These are phyloP conservation scores for Thalassiosira hispida DNA, from an alignment of 352 stramenopile genomes.

Conservation along the genomic window DNA sequence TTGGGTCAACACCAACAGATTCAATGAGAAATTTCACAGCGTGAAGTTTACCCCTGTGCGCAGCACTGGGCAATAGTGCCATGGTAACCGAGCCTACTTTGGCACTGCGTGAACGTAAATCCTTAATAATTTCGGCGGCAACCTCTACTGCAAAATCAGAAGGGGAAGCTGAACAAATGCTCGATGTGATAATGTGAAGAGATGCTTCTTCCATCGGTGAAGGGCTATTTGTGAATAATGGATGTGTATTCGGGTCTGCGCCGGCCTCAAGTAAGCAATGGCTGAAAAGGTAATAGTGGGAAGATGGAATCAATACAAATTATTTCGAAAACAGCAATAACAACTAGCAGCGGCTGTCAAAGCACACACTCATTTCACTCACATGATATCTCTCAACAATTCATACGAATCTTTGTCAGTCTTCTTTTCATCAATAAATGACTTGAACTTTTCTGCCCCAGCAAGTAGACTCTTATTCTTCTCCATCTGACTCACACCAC, in stretches of 20 bases:
- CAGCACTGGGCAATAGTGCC: constrained; percentile 44
- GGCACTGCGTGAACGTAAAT: constrained; percentile 33
- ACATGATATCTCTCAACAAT: constrained; percentile 42
- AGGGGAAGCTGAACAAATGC: constrained; percentile 10
- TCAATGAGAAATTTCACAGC: constrained; percentile 60
- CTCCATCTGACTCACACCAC: neutral
- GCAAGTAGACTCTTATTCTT: constrained; percentile 17
- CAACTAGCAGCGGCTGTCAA: no score
- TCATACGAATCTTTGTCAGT: neutral
- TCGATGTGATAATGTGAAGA: constrained; percentile 30
- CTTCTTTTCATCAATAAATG: constrained; percentile 23
- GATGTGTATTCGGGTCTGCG: constrained; percentile 14
- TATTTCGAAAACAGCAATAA: neutral
- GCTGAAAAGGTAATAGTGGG: neutral
- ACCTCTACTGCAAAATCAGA: neutral
- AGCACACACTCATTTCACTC: no score
- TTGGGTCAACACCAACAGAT: constrained; percentile 51
- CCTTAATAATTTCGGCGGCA: constrained; percentile 23
- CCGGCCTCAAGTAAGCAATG: constrained; percentile 36
- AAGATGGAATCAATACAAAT: neutral
- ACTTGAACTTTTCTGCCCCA: constrained; percentile 28
- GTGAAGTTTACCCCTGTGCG: constrained; percentile 47
- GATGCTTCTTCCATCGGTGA: constrained; percentile 10
- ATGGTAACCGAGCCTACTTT: constrained; percentile 14
- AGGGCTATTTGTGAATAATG: neutral